Evolutionary conservation across 2,329 filamentous ascomycete genomes (phyloP), one percentile per base, ranked within the genome.

Genomic region (Claviceps citrina): DNA sequence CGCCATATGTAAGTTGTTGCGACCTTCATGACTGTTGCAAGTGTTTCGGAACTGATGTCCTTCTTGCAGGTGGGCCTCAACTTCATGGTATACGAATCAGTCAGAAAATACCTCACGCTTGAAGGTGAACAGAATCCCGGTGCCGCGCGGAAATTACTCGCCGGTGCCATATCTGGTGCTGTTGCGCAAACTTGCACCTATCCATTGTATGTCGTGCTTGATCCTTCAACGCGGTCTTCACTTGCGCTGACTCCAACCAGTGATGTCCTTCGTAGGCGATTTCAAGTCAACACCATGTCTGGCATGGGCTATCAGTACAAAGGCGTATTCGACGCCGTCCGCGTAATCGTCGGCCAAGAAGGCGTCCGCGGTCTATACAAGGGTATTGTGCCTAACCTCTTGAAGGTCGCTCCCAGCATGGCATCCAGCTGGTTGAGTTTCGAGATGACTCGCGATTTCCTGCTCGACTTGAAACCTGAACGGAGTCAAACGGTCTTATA

Each of bases 221-320:
- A 6, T 31, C 10, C 4, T 22, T 16, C 8, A 25, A 24, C n/a
- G 18, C 26, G 16, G 8, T 26, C n/a, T 8, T 13, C 5, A 12
- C 4, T 24, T n/a, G 46, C 52, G 55, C 44, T 55, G 24, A 38
- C 12, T 8, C 15, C 15, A 5, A 36, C 10, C 7, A 91, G 84
- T 57, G 87, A 94, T 56, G 89, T 98, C 2, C 70, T 98, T 40
- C 83, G 91, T 25, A 78, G 91, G 44, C 76, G 91, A 38, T 98
- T 98, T 59, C 91, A 98, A 57, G 91, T 98, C 65, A 98, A 98
- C 63, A 95, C 91, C 40, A 98, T 98, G 91, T 85, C 83, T 36
- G 91, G 91, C 38, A 89, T 98, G 78, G 91, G 91, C 38, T 96
- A 95, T 62, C 77, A 89, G 57, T 98, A 98, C 66, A 86, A 83